Percentiles rank a stretch among this genome's conserved stretches.
Conservation (phyloP, 2,329 filamentous ascomycete genomes). For the Scedosporium minutisporum region DNA sequence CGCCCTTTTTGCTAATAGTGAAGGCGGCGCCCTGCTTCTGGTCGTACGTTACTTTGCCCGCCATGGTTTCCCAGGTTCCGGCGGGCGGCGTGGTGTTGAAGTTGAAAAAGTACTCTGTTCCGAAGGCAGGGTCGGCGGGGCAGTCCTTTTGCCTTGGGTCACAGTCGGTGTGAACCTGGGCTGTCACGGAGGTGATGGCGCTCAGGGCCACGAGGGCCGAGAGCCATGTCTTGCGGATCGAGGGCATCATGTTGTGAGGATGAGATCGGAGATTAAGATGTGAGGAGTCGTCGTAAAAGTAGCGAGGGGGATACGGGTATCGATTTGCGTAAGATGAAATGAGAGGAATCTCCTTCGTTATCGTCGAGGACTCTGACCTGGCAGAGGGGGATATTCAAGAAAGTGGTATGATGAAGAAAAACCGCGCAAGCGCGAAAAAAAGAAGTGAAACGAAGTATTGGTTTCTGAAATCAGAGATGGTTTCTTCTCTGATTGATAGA, state of each 20-base stretch:
- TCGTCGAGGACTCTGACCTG: not conserved
- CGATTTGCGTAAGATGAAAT: not conserved
- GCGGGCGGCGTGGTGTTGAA: slow-evolving; percentile 53
- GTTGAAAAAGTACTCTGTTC: slow-evolving; percentile 49
- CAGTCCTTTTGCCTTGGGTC: slow-evolving; percentile 66
- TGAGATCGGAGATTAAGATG: not conserved
- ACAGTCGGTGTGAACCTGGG: slow-evolving; percentile 70
- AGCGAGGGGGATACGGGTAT: not conserved
- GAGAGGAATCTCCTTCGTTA: not conserved
- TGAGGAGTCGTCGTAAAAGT: not conserved
- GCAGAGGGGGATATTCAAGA: slow-evolving; percentile 1
- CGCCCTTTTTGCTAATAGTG: slow-evolving; percentile 57
- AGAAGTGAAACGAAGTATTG: not conserved
- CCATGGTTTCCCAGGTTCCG: slow-evolving; percentile 60
- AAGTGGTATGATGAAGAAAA: not conserved
- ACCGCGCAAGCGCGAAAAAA: not conserved
- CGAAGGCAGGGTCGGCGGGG: slow-evolving; percentile 61
- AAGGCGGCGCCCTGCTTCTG: slow-evolving; percentile 58
- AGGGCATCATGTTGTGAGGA: not conserved
- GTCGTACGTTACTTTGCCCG: slow-evolving; percentile 54
- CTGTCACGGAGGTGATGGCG: slow-evolving; percentile 37
- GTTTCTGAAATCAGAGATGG: not conserved
- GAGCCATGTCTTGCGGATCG: not conserved
- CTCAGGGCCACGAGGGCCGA: slow-evolving; percentile 20
- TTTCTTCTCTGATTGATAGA: not conserved